Base-by-base conservation (phyloP, 2,329 filamentous ascomycete genomes). In the Aspergillus persii region DNA sequence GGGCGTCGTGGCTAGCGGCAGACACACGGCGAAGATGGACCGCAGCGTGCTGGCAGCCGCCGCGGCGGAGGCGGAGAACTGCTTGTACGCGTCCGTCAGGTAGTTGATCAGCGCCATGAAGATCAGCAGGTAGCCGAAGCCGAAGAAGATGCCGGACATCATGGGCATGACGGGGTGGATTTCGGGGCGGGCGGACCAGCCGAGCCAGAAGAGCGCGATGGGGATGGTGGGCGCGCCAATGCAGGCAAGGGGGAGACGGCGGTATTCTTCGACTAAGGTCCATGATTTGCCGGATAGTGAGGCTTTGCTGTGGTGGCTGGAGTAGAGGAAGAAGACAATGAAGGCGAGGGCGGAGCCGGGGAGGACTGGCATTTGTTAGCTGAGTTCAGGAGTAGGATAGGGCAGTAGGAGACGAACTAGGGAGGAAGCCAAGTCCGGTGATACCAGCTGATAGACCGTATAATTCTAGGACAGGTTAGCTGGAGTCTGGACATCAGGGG, bases 31-130 rank as follows among this genome's bases (percentile, higher is more conserved):
- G 4, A 84, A 73, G 1, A 85, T 57, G 1, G 60, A 60, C 8
- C 60, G 58, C 68, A 12, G 39, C 8, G 80, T 83, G 11, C 84
- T 79, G 8, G 76, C 79, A 59, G 79, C 83, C 2, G 82, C 75
- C 1, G 83, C 82, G 0, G 83, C 83, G 61, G 84, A 81, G 2
- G 84, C 84, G 0, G 87, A 85, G 64, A 83, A 87, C n/a, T 86
- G 81, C 66, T 88, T 84, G 70, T 90, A 90, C 6, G 86, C 86
- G 36, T 90, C 89, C 60, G 90, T 84, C 11, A 90, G 80, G 73
- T 90, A 91, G 74, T 86, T 88, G 68, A 86, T 80, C 52, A 87
- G 74, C 2, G 81, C 80, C n/a, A 90, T 74, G 77, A 90, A 91
- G 30, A 90, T 64, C 15, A 65, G 58, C 0, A 69, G 75, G 64